Evolutionary conservation across 768 basidiomycete species (phyloP).

Genomic region (Amanita subjunquillea): DNA sequence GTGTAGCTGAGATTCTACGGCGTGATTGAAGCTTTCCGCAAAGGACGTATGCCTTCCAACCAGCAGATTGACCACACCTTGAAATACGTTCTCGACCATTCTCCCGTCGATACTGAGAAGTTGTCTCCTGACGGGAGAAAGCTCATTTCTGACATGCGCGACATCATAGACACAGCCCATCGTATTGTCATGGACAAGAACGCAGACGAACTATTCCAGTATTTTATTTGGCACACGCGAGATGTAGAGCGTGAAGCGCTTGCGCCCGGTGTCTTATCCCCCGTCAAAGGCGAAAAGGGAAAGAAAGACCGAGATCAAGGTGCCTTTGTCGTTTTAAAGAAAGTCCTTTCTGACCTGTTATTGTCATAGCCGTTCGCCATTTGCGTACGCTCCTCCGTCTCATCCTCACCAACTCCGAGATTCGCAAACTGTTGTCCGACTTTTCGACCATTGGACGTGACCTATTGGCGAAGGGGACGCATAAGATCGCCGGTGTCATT

Average conservation of each 20-base stretch:
- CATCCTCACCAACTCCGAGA: conserved; percentile 87
- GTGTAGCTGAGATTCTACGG: conserved; percentile 65
- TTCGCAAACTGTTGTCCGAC: conserved; percentile 80
- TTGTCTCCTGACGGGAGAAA: conserved; percentile 71
- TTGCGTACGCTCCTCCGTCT: conserved; percentile 82
- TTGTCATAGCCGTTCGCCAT: conserved; percentile 57
- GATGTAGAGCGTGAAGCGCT: conserved; percentile 27
- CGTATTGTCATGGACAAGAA: conserved; percentile 79
- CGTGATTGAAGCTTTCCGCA: conserved; percentile 70
- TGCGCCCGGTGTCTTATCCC: conserved; percentile 18
- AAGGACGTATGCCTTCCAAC: conserved; percentile 74
- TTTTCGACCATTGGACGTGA: conserved; percentile 74
- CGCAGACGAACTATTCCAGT: conserved; percentile 83
- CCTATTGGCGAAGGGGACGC: conserved; percentile 64
- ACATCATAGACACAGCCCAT: conserved; percentile 69
- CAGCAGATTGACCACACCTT: conserved; percentile 68
- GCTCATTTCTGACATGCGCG: conserved; percentile 66
- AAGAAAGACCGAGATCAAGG: conserved; percentile 56
- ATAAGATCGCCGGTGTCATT: conserved; percentile 58
- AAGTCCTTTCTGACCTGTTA: background rate
- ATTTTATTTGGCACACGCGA: conserved; percentile 77
- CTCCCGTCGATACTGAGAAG: conserved; percentile 49
- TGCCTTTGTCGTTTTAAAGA: conserved; percentile 15
- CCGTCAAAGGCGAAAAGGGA: conserved; percentile 45
- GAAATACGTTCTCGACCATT: conserved; percentile 47